Percentiles rank a stretch among this genome's conserved stretches.
Conservation (phyloP, 495 filamentous ascomycete species). For the Penicillium crystallinum region DNA sequence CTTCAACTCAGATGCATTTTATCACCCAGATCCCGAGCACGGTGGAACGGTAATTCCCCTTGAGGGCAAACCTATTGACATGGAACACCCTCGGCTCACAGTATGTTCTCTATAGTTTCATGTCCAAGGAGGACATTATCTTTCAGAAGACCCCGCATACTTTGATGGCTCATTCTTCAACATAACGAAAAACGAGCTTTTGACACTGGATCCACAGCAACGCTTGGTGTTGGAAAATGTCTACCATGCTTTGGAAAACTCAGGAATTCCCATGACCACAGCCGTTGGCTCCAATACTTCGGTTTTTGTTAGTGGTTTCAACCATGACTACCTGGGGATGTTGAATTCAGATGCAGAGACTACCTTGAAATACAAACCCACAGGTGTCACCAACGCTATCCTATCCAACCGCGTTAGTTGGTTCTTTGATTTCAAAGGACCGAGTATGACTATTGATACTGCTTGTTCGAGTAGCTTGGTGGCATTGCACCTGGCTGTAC, state of each 20-base stretch:
- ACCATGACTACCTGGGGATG: constrained; percentile 22
- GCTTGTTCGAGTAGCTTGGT: constrained; percentile 41
- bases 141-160: constrained; percentile 30
- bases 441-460: constrained; percentile 37
- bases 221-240: constrained; percentile 51
- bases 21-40: constrained; percentile 29
- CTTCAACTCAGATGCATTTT: constrained; percentile 47
- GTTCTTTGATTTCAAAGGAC: constrained; percentile 38
- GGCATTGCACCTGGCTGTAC: constrained; percentile 26
- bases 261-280: constrained; percentile 19
- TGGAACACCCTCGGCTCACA: neutral
- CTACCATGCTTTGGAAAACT: constrained; percentile 45
- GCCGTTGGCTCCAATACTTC: constrained; percentile 29
- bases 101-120: constrained; percentile 11
- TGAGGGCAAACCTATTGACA: neutral
- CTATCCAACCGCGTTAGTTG: constrained; percentile 43
- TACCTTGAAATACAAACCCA: constrained; percentile 20
- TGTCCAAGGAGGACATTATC: constrained; percentile 21
- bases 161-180: constrained; percentile 55
- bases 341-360: constrained; percentile 22
- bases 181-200: constrained; percentile 49
- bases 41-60: constrained; percentile 21
- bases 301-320: constrained; percentile 29
- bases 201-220: constrained; percentile 43
- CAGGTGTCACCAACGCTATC: constrained; percentile 30